phyloP scores from a whole-genome alignment of 2,329 filamentous ascomycete species.

The Fonsecaea nubica region DNA sequence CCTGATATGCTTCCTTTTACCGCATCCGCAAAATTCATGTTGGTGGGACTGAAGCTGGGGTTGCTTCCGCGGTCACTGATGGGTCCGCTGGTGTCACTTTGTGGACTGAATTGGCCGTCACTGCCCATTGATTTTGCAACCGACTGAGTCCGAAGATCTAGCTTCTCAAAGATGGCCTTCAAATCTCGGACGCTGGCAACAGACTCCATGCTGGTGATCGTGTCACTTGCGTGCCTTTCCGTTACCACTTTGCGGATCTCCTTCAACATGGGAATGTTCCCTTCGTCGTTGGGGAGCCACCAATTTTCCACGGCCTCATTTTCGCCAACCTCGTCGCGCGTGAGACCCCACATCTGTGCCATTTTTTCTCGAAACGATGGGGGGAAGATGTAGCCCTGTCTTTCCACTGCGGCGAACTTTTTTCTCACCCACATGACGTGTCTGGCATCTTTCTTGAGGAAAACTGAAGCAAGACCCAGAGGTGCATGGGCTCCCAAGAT shows the following conservation, averaged over 20 bases:
- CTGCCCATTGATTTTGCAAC: not conserved
- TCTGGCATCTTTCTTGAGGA: conserved; percentile 75
- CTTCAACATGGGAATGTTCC: conserved; percentile 74
- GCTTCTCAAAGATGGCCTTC: conserved; percentile 72
- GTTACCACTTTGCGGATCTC: conserved; percentile 81
- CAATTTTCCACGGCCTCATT: conserved; percentile 72
- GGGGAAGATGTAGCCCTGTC: conserved; percentile 80
- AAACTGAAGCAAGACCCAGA: conserved; percentile 76
- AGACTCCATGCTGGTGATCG: conserved; percentile 39
- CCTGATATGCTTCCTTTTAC: not conserved
- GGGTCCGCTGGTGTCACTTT: conserved; percentile 26
- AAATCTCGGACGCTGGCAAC: conserved; percentile 70
- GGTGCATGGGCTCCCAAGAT: conserved; percentile 76
- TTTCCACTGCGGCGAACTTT: conserved; percentile 80
- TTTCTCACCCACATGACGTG: conserved; percentile 80
- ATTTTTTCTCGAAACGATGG: conserved; percentile 75
- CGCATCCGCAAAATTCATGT: conserved; percentile 17
- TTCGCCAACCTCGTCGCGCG: conserved; percentile 52
- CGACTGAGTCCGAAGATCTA: conserved; percentile 59
- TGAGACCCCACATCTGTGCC: conserved; percentile 69
- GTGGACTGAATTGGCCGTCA: conserved; percentile 23
- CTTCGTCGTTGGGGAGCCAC: conserved; percentile 88
- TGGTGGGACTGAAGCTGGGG: conserved; percentile 33
- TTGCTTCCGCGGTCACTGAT: conserved; percentile 31
- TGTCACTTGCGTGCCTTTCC: conserved; percentile 64